These are phyloP conservation scores for Rugonectria rugulosa DNA, from an alignment of 2,329 filamentous ascomycete species.

Conservation along the genomic window DNA sequence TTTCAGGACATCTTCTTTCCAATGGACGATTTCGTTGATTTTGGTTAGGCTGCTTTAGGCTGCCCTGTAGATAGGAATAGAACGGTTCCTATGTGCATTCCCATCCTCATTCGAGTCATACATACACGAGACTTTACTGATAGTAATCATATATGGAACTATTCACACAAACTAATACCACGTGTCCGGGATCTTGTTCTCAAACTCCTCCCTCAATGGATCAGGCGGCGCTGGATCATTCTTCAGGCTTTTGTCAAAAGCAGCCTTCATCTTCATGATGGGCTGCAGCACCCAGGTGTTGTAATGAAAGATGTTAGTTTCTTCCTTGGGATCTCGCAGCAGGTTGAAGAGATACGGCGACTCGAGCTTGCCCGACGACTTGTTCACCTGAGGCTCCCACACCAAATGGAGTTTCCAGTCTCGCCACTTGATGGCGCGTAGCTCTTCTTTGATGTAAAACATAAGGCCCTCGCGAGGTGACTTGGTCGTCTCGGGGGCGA, in stretches of 20 bases:
- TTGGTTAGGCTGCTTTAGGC: too few relatives aligned
- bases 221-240: slow-evolving; percentile 43
- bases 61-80: too few relatives aligned
- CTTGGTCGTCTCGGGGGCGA: slow-evolving; percentile 24
- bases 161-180: slow-evolving; percentile 6
- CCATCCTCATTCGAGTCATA: too few relatives aligned
- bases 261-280: slow-evolving; percentile 34
- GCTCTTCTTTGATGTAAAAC: slow-evolving; percentile 47
- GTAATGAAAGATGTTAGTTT: slow-evolving; percentile 40
- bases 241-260: slow-evolving; percentile 40
- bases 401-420: slow-evolving; percentile 47
- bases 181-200: too few relatives aligned
- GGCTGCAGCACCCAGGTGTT: slow-evolving; percentile 47
- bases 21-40: too few relatives aligned
- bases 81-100: too few relatives aligned
- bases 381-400: slow-evolving; percentile 47
- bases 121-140: too few relatives aligned
- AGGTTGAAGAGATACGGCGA: slow-evolving; percentile 44
- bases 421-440: slow-evolving; percentile 45
- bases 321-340: slow-evolving; percentile 44
- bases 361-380: slow-evolving; percentile 41
- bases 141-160: too few relatives aligned
- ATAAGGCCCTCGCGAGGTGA: slow-evolving; percentile 38
- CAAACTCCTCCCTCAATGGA: slow-evolving; percentile 39
- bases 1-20: not conserved